These are phyloP conservation scores for Castanea sativa DNA, from an alignment of 306 rosid species.

Conservation along the genomic window DNA sequence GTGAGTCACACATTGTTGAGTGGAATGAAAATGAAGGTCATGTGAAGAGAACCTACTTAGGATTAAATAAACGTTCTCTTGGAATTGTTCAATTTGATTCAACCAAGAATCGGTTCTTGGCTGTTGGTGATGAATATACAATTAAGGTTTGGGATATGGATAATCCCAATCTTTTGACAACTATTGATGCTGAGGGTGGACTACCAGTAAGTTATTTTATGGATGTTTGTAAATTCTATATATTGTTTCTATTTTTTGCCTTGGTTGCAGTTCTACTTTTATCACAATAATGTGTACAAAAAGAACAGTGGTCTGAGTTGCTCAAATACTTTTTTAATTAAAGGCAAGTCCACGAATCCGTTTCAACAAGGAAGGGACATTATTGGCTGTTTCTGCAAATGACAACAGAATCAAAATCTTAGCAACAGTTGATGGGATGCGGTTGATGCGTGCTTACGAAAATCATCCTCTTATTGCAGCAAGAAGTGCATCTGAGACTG, in stretches of 20 bases:
- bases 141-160: constrained; percentile 21
- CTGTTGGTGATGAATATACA: constrained; percentile 14
- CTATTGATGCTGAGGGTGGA: constrained; percentile 11
- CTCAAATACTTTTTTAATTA: not conserved
- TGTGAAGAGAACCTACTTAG: constrained; percentile 5
- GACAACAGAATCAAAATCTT: constrained; percentile 47
- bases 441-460: not conserved
- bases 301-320: not conserved
- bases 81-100: constrained; percentile 15
- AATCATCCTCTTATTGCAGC: constrained; percentile 1
- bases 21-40: constrained; percentile 19
- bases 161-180: constrained; percentile 5
- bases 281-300: not conserved
- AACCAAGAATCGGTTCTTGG: constrained; percentile 21
- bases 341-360: constrained; percentile 42
- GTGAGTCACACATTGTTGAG: constrained; percentile 13
- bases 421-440: constrained; percentile 15
- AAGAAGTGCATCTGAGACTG: not conserved
- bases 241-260: not conserved
- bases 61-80: not conserved
- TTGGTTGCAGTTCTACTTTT: not conserved
- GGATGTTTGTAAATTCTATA: not conserved
- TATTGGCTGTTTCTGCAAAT: constrained; percentile 47
- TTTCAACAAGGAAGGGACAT: constrained; percentile 44
- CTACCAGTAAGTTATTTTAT: not conserved